Base-by-base conservation (phyloP, 495 filamentous ascomycete species). In the Rhypophila decipiens region DNA sequence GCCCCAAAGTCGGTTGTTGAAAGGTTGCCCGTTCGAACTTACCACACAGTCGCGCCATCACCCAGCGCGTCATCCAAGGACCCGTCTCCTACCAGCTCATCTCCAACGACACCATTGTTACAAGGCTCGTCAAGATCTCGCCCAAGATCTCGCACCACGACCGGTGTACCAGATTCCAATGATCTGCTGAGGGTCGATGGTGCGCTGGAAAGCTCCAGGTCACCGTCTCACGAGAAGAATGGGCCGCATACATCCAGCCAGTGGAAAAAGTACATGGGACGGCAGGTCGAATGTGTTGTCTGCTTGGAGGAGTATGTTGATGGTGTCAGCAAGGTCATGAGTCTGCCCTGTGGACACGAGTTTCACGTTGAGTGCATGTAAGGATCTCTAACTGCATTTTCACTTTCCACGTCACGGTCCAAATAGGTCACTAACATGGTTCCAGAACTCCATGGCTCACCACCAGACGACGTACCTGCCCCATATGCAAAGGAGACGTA, bases 351-450 rank as follows among this genome's bases (percentile, higher is more conserved):
- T 67, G 93, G 93, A 19, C 93, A 98, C 61, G 93, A 98, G 59
- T 98, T 98, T 65, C 93, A 98, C 64, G 91, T 74, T 29, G 90
- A 93, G 57, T 98, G 93, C 90, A 97, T 98, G 90, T 96, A 76
- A 85, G 91, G 84, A 27, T 39, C 45, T 31, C 17, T 24, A 11
- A 5, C 20, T 11, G 22, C 19, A 33, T 38, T 3, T 2, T 38
- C 36, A 8, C 12, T 35, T 35, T 33, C 29, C 13, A 7, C 13
- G 29, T 33, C 35, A 4, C 35, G n/a, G 5, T 37, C 35, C 19
- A 5, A 8, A 5, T 40, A 5, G 11, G 7, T 37, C 47, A 47
- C 65, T 69, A 29, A 66, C 57, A 24, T 2, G n/a, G 23, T 31
- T 40, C 29, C 55, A 97, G 91, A 61, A 97, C 93, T 12, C 94